Evolutionary conservation across 1,284 basidiomycete species (phyloP), one percentile per base, ranked within the genome.

Genomic region (Tylopilus orsonianus): DNA sequence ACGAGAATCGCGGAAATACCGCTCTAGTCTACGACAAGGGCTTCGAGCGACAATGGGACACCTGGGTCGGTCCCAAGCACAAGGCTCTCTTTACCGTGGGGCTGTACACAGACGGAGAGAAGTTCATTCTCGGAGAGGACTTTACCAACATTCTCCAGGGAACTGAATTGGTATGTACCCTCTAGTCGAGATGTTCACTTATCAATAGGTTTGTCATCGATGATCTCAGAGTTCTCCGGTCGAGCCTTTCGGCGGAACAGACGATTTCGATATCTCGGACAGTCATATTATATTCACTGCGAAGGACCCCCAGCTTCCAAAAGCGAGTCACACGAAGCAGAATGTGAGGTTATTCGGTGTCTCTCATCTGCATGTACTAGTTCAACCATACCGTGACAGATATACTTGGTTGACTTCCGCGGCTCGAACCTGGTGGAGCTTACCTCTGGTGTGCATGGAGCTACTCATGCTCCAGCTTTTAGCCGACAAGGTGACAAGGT

Each of bases 11-110:
- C 9, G 90, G 89, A 4, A 80, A 83, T 54, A 77, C 78, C 1
- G 92, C 88, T 2, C 73, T 79, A 56, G 88, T 95, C 0, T 96
- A 87, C 63, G 91, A 96, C 56, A 71, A 78, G 41, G 77, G 80
- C 2, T 91, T 81, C 61, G 84, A 83, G 34, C 76, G 93, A 20
- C 92, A 96, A 56, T 97, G 93, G 93, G 93, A 95, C 68, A 85
- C 81, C 5, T 96, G 92, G 91, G 74, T 79, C 33, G 80, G 80
- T 2, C 83, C 83, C 8, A 93, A 91, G 62, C 78, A 77, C 46
- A 70, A 79, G 20, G 79, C 83, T 34, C 69, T 93, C 46, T 91
- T 92, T 65, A 79, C 79, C 27, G 80, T 86, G 37, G 65, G 70
- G 41, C 68, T 94, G 13, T 62, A 59, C 20, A 73, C 75, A 53